Percentiles rank a stretch among this genome's conserved stretches.
These are phyloP conservation scores for Colletotrichum tamarilloi DNA, from an alignment of 2,329 filamentous ascomycete species.

Conservation along the genomic window DNA sequence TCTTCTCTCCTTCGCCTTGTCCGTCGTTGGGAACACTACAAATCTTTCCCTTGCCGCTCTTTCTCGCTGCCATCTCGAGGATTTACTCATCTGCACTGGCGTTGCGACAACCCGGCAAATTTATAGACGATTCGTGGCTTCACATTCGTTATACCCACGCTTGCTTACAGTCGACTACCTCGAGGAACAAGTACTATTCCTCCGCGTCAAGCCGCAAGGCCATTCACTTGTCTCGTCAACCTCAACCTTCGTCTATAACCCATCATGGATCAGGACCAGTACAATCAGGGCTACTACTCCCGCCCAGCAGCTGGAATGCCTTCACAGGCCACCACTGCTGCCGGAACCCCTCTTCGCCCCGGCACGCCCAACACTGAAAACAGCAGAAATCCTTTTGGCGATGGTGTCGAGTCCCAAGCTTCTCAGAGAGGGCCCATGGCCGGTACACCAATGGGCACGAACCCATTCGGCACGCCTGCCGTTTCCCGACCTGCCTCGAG, in stretches of 20 bases:
- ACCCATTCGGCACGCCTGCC: constrained; percentile 59
- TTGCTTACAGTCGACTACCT: neutral
- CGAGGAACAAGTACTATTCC: constrained; percentile 6
- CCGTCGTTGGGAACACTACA: constrained; percentile 1
- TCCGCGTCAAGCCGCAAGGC: neutral
- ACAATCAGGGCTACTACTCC: constrained; percentile 41
- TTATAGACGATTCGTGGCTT: neutral
- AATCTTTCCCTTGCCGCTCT: constrained; percentile 14
- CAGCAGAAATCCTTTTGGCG: constrained; percentile 53
- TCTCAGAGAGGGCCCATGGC: constrained; percentile 43
- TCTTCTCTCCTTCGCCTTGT: constrained; percentile 8
- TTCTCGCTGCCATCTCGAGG: neutral
- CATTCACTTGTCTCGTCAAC: neutral
- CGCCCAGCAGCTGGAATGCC: constrained; percentile 44
- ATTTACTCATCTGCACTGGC: neutral
- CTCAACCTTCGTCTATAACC: neutral
- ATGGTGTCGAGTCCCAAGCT: constrained; percentile 50
- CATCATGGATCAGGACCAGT: constrained; percentile 44
- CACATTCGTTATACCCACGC: constrained; percentile 9
- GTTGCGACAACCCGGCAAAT: neutral
- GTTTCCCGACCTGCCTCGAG: constrained; percentile 60
- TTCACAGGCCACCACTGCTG: constrained; percentile 51
- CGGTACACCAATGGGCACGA: constrained; percentile 39
- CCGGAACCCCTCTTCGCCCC: constrained; percentile 52
- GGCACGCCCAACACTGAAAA: constrained; percentile 55